These are phyloP conservation scores for Phytophthora syringae DNA, from an alignment of 352 stramenopile species.

Conservation along the genomic window DNA sequence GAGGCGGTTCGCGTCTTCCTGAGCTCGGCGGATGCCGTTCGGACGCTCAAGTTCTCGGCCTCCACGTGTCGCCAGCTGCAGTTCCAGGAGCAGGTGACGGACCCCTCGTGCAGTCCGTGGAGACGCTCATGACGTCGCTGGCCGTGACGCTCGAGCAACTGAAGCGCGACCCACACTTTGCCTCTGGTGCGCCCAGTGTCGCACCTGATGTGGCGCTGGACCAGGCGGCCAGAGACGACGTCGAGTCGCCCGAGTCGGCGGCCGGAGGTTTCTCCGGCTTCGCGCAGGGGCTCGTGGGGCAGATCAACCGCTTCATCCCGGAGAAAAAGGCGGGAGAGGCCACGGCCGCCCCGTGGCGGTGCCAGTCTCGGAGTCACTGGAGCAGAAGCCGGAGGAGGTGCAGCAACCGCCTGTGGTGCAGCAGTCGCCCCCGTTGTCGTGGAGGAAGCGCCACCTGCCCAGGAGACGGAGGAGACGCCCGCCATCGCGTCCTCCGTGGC, in stretches of 20 bases:
- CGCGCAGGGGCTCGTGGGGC: slow-evolving; percentile 63
- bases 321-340: slow-evolving; percentile 54
- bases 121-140: slow-evolving; percentile 62
- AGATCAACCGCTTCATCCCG: slow-evolving; percentile 69
- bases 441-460: slow-evolving; percentile 19
- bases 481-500: slow-evolving; percentile 38
- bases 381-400: slow-evolving; percentile 19
- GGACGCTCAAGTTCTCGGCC: slow-evolving; percentile 78
- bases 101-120: slow-evolving; percentile 66
- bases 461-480: slow-evolving; percentile 34
- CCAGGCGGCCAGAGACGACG: slow-evolving; percentile 31
- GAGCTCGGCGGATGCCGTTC: slow-evolving; percentile 38
- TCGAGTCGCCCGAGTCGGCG: slow-evolving; percentile 49
- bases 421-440: slow-evolving; percentile 1
- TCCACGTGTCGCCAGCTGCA: slow-evolving; percentile 44
- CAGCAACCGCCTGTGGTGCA: slow-evolving; percentile 3
- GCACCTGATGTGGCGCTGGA: slow-evolving; percentile 8
- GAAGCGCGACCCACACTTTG: slow-evolving; percentile 49
- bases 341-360: slow-evolving; percentile 12
- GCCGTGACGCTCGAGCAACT: slow-evolving; percentile 58
- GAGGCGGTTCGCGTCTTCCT: slow-evolving; percentile 68
- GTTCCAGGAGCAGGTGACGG: slow-evolving; percentile 57
- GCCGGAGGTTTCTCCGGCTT: slow-evolving; percentile 70
- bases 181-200: slow-evolving; percentile 3
- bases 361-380: slow-evolving; percentile 20